Percentiles rank a stretch among this genome's conserved stretches.
Conservation (phyloP, 2,329 filamentous ascomycete genomes). For the Xylaria sp. region DNA sequence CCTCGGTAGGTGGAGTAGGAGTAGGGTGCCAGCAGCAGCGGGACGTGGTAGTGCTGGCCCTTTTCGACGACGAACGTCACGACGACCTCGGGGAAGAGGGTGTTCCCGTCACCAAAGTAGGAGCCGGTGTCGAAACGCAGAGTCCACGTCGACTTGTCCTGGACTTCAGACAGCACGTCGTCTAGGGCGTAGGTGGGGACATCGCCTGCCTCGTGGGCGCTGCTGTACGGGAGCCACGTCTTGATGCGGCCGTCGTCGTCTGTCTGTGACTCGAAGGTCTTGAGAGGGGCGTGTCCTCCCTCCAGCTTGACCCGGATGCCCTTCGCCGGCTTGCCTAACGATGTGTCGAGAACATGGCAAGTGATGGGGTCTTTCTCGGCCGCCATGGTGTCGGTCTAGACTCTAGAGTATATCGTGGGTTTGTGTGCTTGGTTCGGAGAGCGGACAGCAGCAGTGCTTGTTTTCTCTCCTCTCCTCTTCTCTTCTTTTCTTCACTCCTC, state of each 20-base stretch:
- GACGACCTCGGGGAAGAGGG: conserved; percentile 70
- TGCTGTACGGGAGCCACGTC: conserved; percentile 71
- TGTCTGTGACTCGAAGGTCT: conserved; percentile 73
- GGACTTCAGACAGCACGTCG: conserved; percentile 62
- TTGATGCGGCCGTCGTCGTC: conserved; percentile 81
- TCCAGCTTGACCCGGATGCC: conserved; percentile 75
- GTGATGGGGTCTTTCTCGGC: conserved; percentile 74
- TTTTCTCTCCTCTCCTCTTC: not conserved
- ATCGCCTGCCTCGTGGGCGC: conserved; percentile 62
- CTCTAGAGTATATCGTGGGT: not conserved
- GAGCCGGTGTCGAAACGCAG: conserved; percentile 77
- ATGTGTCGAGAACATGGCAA: conserved; percentile 87
- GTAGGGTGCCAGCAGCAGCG: conserved; percentile 79
- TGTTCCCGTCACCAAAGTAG: conserved; percentile 74
- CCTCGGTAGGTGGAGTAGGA: conserved; percentile 86
- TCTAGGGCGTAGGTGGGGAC: conserved; percentile 68
- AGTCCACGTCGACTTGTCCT: conserved; percentile 68
- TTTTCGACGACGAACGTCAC: conserved; percentile 64
- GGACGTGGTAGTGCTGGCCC: conserved; percentile 81
- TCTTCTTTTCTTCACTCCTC: not conserved
- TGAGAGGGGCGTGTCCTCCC: conserved; percentile 52
- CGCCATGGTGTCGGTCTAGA: conserved; percentile 43
- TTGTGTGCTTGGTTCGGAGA: not conserved
- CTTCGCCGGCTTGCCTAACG: conserved; percentile 74
- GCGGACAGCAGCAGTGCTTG: not conserved